These are phyloP conservation scores for Tritrichomonas foetus DNA, from an alignment of 208 protist genomes.

Conservation along the genomic window DNA sequence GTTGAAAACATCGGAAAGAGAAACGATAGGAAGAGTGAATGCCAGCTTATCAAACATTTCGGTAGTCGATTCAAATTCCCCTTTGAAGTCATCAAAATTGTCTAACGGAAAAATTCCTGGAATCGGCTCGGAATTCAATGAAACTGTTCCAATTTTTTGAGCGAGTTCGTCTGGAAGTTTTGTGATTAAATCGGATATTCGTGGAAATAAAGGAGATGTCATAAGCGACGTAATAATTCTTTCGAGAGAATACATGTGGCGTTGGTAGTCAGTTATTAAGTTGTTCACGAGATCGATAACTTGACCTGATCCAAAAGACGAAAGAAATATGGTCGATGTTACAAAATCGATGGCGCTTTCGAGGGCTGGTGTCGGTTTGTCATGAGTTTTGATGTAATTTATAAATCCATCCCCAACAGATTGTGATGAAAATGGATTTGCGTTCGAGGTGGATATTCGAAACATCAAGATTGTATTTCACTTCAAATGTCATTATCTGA, in stretches of 20 bases:
- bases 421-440: too few relatives aligned
- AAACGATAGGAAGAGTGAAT: not conserved
- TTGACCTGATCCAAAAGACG: not conserved
- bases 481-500: too few relatives aligned
- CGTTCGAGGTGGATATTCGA: too few relatives aligned
- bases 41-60: not conserved
- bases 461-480: too few relatives aligned
- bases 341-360: not conserved
- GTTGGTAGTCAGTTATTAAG: not conserved
- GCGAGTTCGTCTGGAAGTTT: not conserved
- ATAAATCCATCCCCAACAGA: too few relatives aligned
- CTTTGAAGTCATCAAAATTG: not conserved
- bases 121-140: not conserved
- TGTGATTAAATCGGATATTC: not conserved
- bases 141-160: not conserved
- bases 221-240: not conserved
- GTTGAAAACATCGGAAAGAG: slow-evolving; percentile 32
- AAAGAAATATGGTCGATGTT: not conserved
- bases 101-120: not conserved
- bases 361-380: not conserved
- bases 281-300: not conserved
- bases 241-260: not conserved
- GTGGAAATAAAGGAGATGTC: not conserved
- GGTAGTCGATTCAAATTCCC: not conserved
- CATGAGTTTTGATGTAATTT: too few relatives aligned